Base-by-base conservation (phyloP, 176 grass and related monocot genomes). In the Puccinellia tenuiflora region DNA sequence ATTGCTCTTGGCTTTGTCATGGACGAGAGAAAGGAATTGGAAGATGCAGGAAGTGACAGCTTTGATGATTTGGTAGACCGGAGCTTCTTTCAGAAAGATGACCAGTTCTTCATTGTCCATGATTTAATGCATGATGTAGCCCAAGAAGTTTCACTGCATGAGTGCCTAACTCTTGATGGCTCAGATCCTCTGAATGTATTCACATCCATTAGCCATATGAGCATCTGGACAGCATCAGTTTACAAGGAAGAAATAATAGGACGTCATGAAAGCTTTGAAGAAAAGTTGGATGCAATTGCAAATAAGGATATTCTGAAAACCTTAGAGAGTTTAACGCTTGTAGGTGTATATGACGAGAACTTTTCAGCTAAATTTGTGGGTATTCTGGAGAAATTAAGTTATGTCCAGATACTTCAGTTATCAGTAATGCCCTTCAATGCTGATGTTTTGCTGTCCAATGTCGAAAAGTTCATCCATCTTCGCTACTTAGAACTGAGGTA, bases 91-190 rank as follows among this genome's bases (percentile, higher is more conserved):
- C 56, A 86, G 30, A 76, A 73, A 55, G 11, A 68, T 22, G 55
- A 3, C 16, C 47, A 52, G 0, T 57, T 71, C 21, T 83, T 62
- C 28, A 9, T 47, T 51, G 13, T 92, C 43, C 90, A 92, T 92
- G 90, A 92, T 70, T 22, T 92, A 28, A 84, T 92, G 43, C 86
- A 87, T 73, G 90, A 86, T 29, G 54, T 84, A 14, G 90, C 87
- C n/a, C 52, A 77, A 68, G 35, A 38, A 37, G 76, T 89, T 42
- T 61, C 78, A 18, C 0, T 31, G 2, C 0, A 35, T 25, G 9
- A 92, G n/a, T 88, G 50, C 31, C 67, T 83, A 40, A 52, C 30
- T 8, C 3, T 75, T 25, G 59, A 57, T 56, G 81, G 54, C 6
- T 28, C 72, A 72, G 53, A 75, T 46, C 5, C 6, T 57, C 16